Base-by-base conservation (phyloP, 2,329 filamentous ascomycete species). In the Coniella vitis region DNA sequence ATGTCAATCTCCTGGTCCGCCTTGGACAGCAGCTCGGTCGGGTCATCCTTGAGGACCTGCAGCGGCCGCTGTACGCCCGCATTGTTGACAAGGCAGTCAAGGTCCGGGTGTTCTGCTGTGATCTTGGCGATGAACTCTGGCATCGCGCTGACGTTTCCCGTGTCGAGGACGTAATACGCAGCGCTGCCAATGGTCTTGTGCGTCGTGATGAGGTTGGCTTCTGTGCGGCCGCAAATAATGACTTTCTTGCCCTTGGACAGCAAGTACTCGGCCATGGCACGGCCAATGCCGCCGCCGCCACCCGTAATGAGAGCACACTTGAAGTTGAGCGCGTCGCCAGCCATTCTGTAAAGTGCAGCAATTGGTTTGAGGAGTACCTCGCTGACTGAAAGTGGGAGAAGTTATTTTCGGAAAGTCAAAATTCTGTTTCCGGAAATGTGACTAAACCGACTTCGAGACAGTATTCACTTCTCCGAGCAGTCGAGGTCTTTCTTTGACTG, bases 61-160 rank as follows among this genome's bases (percentile, higher is more conserved):
- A 82, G 66, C 0, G 75, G 78, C 2, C 75, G 63, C 58, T 81
- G 77, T 0, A 81, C 73, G 2, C 76, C 77, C 0, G 77, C 77
- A 47, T 82, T 81, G 63, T 81, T 81, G 58, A 81, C 64, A 0
- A 81, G 58, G 54, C 76, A 81, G 61, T 82, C 76, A 2, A 81
- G 58, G 5, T 78, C 71, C 0, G 73, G 75, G 55, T 81, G 72
- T 5, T 78, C 70, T 2, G 52, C 54, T 3, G 66, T 70, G 37
- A 81, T 57, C 14, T 65, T 66, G 37, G 67, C 49, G 46, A 74
- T 62, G 52, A 80, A 78, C 0, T 45, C 38, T 0, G 72, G 65
- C 8, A 79, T 72, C 1, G 64, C 57, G 0, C 60, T 45, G 0
- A 69, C 67, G 3, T 72, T 62, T 45, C 76, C 71, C 0, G 73